Evolutionary conservation across 495 filamentous ascomycete species (phyloP), one percentile per base, ranked within the genome.

Genomic region (Daldinia vernicosa): DNA sequence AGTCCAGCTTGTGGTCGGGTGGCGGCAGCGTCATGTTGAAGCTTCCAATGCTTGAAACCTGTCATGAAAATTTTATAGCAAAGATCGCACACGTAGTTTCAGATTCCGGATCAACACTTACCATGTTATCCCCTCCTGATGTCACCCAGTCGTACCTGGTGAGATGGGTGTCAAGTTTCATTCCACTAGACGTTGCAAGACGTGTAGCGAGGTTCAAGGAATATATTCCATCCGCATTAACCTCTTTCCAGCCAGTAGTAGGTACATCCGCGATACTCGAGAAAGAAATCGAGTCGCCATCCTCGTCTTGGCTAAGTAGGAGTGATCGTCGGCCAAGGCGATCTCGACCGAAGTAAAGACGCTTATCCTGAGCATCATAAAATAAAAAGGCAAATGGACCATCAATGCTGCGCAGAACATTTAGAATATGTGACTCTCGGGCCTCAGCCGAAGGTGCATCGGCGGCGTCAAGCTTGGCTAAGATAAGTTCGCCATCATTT

Each of bases 341-440:
- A 78, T 99, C 95, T 63, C 95, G 84, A 17, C 90, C 92, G 76
- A 91, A 97, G 82, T 88, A 95, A 6, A 98, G 51, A 27, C 81
- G 84, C 14, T 80, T 79, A 60, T 84, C 78, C 22, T 77, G 65
- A 6, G 83, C 83, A 80, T 98, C 92, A 76, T 90, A 93, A 79
- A 91, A 98, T 2, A 97, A 88, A 81, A 98, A 96, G 14, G 96
- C 92, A 79, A 92, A 98, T 9, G 96, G 94, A 8, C 95, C 95
- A 55, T 89, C 88, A 35, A 97, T 87, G 50, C 79, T 81, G 47
- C 86, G 83, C 57, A 95, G 77, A 3, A 86, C 85, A 32, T 81
- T 78, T 27, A 88, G 61, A 39, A 92, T 67, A 39, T 74, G 75
- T 75, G 61, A 81, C 76, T 76, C 73, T 61, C 75, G 67, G 14